These are phyloP conservation scores for Leccinum angustisporum DNA, from an alignment of 1,284 basidiomycete species.

Conservation along the genomic window DNA sequence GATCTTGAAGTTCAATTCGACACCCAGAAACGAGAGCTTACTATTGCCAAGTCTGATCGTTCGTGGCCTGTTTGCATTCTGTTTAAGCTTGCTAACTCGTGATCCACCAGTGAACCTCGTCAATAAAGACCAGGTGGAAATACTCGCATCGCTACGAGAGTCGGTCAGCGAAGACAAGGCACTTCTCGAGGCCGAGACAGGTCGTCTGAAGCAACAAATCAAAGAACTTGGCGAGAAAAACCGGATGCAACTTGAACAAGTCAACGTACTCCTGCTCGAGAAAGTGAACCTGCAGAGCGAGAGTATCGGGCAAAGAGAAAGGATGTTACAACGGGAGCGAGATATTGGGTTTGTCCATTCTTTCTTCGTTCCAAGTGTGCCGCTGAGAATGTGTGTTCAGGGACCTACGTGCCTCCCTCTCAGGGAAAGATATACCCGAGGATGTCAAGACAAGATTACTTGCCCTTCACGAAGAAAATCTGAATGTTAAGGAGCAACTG, in stretches of 20 bases:
- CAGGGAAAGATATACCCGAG: slow-evolving; percentile 75
- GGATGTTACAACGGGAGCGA: slow-evolving; percentile 77
- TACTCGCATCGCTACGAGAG: slow-evolving; percentile 79
- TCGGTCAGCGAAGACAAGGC: slow-evolving; percentile 88
- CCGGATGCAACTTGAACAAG: slow-evolving; percentile 88
- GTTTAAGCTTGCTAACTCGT: slow-evolving; percentile 1
- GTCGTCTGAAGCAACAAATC: slow-evolving; percentile 66
- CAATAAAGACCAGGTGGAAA: slow-evolving; percentile 83
- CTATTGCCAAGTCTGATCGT: slow-evolving; percentile 86
- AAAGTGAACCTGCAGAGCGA: slow-evolving; percentile 90
- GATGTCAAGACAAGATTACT: slow-evolving; percentile 79
- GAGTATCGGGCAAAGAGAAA: slow-evolving; percentile 82
- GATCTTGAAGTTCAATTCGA: slow-evolving; percentile 76
- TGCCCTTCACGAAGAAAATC: slow-evolving; percentile 74
- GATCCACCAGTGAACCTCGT: slow-evolving; percentile 67
- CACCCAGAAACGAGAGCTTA: slow-evolving; percentile 67
- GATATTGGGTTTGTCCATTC: slow-evolving; percentile 65
- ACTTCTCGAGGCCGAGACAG: slow-evolving; percentile 68
- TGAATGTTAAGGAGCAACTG: slow-evolving; percentile 67
- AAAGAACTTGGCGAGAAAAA: slow-evolving; percentile 80
- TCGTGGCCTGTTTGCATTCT: slow-evolving; percentile 32
- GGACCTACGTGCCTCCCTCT: slow-evolving; percentile 71
- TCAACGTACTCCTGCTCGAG: slow-evolving; percentile 83
- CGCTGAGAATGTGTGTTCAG: slow-evolving; percentile 36
- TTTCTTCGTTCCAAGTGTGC: background rate